Conservation (phyloP, 1,284 basidiomycete genomes). For the Puccinia polysora region DNA sequence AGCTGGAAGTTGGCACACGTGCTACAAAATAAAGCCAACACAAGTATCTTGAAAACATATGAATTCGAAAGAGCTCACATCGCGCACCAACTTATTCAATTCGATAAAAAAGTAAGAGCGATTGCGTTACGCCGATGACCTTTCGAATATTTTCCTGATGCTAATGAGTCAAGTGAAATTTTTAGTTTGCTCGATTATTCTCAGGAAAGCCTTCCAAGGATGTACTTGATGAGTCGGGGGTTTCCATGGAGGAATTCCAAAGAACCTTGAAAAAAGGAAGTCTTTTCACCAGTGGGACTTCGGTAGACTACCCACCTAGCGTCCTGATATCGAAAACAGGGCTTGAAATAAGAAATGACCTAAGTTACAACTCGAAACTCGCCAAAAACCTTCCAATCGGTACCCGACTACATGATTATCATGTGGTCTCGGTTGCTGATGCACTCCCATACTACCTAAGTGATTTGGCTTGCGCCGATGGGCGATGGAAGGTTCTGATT, state of each 20-base stretch:
- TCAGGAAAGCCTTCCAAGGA: conserved; percentile 65
- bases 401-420: conserved; percentile 47
- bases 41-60: conserved; percentile 63
- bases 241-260: conserved; percentile 39
- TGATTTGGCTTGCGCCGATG: conserved; percentile 43
- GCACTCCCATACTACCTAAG: conserved; percentile 33
- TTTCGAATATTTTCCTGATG: neutral
- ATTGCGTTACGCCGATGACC: neutral
- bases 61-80: conserved; percentile 59
- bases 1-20: conserved; percentile 74
- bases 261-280: conserved; percentile 28
- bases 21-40: conserved; percentile 65
- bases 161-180: neutral
- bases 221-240: conserved; percentile 29
- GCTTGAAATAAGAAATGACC: neutral
- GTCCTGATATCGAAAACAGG: conserved; percentile 46
- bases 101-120: conserved; percentile 60
- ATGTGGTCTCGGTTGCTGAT: conserved; percentile 38
- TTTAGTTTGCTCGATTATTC: conserved; percentile 65
- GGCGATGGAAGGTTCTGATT: conserved; percentile 46
- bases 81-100: conserved; percentile 67
- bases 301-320: conserved; percentile 50
- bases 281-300: conserved; percentile 48
- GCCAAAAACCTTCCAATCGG: conserved; percentile 48
- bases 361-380: conserved; percentile 46